Conservation (phyloP, 2,329 filamentous ascomycete genomes). For the Neopestalotiopsis sp. region DNA sequence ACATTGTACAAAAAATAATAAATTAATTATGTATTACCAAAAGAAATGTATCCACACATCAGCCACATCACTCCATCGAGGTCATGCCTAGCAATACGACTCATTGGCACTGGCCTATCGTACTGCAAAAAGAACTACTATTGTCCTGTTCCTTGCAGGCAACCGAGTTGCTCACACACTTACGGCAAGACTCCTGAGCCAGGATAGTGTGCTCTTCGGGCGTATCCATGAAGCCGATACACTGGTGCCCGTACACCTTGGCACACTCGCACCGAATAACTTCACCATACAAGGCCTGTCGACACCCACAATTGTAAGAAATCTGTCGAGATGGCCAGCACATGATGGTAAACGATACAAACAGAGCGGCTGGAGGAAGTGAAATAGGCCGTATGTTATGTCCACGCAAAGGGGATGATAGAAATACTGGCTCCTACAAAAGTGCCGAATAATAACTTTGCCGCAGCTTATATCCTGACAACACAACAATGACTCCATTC, state of each 20-base stretch:
- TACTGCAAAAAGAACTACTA: not conserved
- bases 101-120: not conserved
- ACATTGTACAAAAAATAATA: no score
- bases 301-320: not conserved
- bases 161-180: not conserved
- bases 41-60: no score
- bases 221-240: slow-evolving; percentile 9
- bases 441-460: no score
- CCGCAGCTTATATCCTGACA: no score
- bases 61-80: no score
- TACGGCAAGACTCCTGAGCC: not conserved
- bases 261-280: slow-evolving; percentile 3
- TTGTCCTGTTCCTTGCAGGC: not conserved
- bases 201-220: not conserved
- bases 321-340: slow-evolving; percentile 4
- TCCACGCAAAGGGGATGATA: no score
- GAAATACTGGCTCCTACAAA: no score
- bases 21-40: no score
- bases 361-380: no score
- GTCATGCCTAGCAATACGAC: no score
- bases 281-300: not conserved
- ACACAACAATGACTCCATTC: no score
- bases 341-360: not conserved
- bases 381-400: no score
- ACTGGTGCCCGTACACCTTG: slow-evolving; percentile 9